These are phyloP conservation scores for Boletus pseudo-olivaceus DNA, from an alignment of 768 basidiomycete species.

Conservation along the genomic window DNA sequence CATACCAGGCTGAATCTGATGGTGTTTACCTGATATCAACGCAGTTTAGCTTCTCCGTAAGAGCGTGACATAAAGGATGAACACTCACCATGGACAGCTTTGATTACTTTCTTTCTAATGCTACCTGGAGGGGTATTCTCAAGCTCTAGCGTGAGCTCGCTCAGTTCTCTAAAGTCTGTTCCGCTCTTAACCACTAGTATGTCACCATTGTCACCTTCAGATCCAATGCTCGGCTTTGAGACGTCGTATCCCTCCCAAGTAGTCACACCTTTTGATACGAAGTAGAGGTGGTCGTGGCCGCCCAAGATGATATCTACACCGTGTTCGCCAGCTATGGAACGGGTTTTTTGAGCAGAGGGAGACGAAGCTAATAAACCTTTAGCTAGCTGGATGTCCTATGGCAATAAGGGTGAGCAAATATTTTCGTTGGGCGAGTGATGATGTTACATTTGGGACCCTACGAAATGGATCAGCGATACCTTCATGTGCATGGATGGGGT, in stretches of 20 bases:
- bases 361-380: conserved; percentile 61
- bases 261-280: conserved; percentile 59
- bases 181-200: conserved; percentile 81
- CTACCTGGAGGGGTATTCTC: conserved; percentile 56
- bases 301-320: conserved; percentile 84
- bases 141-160: conserved; percentile 67
- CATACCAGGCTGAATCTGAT: conserved; percentile 55
- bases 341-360: conserved; percentile 45
- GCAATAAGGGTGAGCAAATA: conserved; percentile 6
- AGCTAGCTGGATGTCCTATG: conserved; percentile 68
- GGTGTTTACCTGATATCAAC: conserved; percentile 56
- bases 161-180: conserved; percentile 85
- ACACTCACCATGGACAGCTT: conserved; percentile 51
- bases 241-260: conserved; percentile 66
- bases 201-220: conserved; percentile 69
- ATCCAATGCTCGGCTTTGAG: conserved; percentile 51
- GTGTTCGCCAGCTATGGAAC: conserved; percentile 49
- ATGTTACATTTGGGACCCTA: conserved; percentile 31
- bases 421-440: background rate
- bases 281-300: conserved; percentile 88
- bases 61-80: background rate
- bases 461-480: conserved; percentile 1
- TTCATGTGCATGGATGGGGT: background rate
- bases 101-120: conserved; percentile 63
- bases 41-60: background rate